Conservation (phyloP, 257 asterid genomes). For the Pogostemon cablin region DNA sequence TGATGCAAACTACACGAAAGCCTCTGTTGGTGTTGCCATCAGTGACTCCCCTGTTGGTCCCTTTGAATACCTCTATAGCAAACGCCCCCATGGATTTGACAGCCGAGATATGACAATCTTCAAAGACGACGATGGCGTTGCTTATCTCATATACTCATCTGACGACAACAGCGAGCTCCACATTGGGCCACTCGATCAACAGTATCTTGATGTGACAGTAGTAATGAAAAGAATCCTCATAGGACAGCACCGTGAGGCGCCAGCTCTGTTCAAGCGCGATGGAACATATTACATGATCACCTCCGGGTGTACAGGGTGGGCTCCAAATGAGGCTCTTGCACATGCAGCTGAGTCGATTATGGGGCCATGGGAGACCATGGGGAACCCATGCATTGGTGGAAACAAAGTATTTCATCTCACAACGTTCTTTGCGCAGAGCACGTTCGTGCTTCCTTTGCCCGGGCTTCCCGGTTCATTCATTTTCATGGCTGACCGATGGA, state of each 20-base stretch:
- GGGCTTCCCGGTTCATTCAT: constrained; percentile 63
- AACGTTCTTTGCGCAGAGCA: constrained; percentile 88
- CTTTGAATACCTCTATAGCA: constrained; percentile 71
- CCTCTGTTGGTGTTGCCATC: constrained; percentile 76
- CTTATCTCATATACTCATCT: constrained; percentile 87
- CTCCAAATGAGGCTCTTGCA: constrained; percentile 86
- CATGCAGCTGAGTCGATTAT: constrained; percentile 91
- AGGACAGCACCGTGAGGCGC: constrained; percentile 92
- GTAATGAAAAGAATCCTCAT: constrained; percentile 63
- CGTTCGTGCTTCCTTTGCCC: constrained; percentile 76
- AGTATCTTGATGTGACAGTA: constrained; percentile 61
- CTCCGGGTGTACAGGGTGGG: constrained; percentile 98
- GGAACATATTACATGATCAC: constrained; percentile 96
- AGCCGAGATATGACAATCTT: constrained; percentile 97
- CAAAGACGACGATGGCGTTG: constrained; percentile 78
- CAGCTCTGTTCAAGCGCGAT: constrained; percentile 80
- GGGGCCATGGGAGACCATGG: constrained; percentile 97
- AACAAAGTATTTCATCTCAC: constrained; percentile 57
- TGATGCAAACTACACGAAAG: constrained; percentile 89
- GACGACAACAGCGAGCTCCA: constrained; percentile 90
- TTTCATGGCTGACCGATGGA: constrained; percentile 98
- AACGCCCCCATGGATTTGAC: constrained; percentile 86
- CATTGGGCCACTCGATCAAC: constrained; percentile 64
- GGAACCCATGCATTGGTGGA: constrained; percentile 98
- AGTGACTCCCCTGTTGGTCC: constrained; percentile 83